Conservation (phyloP, 1,284 basidiomycete species). For the Cryptococcus sp. region DNA sequence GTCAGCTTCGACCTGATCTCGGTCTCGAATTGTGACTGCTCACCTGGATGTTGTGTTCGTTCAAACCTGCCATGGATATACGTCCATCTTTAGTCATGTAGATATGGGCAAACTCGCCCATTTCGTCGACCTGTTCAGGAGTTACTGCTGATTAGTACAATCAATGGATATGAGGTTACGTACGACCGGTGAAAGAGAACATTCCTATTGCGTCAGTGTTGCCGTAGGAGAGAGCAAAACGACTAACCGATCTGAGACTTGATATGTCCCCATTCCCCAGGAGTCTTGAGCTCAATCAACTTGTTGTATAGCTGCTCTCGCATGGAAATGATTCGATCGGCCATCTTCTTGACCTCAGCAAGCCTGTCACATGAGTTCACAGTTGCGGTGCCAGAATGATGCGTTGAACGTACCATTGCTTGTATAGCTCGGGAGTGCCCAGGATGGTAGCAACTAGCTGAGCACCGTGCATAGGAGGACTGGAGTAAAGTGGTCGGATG, state of each 20-base stretch:
- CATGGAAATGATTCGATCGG: slow-evolving; percentile 94
- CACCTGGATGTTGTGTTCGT: slow-evolving; percentile 72
- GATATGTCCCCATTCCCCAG: slow-evolving; percentile 93
- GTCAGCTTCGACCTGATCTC: background rate
- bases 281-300: slow-evolving; percentile 80
- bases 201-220: slow-evolving; percentile 25
- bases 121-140: slow-evolving; percentile 72
- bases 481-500: slow-evolving; percentile 97
- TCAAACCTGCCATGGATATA: slow-evolving; percentile 95
- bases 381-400: background rate
- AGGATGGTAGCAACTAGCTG: slow-evolving; percentile 81
- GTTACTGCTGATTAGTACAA: slow-evolving; percentile 10
- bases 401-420: slow-evolving; percentile 62
- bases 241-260: slow-evolving; percentile 76
- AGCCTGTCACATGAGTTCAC: slow-evolving; percentile 49
- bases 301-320: slow-evolving; percentile 75
- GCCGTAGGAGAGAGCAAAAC: background rate
- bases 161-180: slow-evolving; percentile 18
- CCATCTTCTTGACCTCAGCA: slow-evolving; percentile 88
- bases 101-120: slow-evolving; percentile 89
- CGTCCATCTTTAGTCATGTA: slow-evolving; percentile 70
- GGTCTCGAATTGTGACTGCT: slow-evolving; percentile 1
- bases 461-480: slow-evolving; percentile 93
- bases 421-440: slow-evolving; percentile 67
- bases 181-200: slow-evolving; percentile 79